phyloP scores from a whole-genome alignment of 2,329 filamentous ascomycete genomes.

The Pseudovirgaria hyperparasitica region DNA sequence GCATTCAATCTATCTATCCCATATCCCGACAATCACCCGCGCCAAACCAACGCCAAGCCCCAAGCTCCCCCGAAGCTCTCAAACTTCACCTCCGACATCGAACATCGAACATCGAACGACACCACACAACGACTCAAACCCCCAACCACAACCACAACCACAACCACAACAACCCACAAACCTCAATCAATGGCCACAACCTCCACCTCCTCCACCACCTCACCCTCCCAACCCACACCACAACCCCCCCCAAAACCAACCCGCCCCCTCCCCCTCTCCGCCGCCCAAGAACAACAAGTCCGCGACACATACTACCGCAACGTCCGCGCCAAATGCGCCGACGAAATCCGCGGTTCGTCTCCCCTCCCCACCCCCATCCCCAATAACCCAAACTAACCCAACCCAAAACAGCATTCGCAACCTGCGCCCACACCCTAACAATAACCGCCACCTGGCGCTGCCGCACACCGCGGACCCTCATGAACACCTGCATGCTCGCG shows the following conservation, averaged over 20 bases:
- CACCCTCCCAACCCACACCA: slow-evolving; percentile 15
- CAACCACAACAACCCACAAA: slow-evolving; percentile 4
- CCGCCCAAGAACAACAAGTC: slow-evolving; percentile 69
- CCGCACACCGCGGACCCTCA: slow-evolving; percentile 61
- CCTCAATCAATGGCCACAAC: slow-evolving; percentile 9
- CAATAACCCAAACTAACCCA: too few relatives aligned
- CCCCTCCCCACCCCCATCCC: too few relatives aligned
- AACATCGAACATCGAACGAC: too few relatives aligned
- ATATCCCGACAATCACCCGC: too few relatives aligned
- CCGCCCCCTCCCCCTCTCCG: slow-evolving; percentile 66
- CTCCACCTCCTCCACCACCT: slow-evolving; percentile 7
- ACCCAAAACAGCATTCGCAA: slow-evolving; percentile 84
- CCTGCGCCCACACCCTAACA: slow-evolving; percentile 75
- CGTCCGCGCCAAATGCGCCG: slow-evolving; percentile 69
- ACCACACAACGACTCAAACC: slow-evolving; percentile 7
- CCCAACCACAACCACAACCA: slow-evolving; percentile 10
- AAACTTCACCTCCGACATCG: too few relatives aligned
- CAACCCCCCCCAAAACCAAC: slow-evolving; percentile 30
- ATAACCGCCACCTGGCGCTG: slow-evolving; percentile 82
- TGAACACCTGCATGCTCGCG: slow-evolving; percentile 88
- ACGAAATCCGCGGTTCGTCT: too few relatives aligned
- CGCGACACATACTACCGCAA: slow-evolving; percentile 68
- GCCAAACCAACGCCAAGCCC: too few relatives aligned
- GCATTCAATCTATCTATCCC: too few relatives aligned
- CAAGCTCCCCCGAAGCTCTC: too few relatives aligned